phyloP scores from a whole-genome alignment of 495 filamentous ascomycete species.

The Hypoxylon cercidicola region DNA sequence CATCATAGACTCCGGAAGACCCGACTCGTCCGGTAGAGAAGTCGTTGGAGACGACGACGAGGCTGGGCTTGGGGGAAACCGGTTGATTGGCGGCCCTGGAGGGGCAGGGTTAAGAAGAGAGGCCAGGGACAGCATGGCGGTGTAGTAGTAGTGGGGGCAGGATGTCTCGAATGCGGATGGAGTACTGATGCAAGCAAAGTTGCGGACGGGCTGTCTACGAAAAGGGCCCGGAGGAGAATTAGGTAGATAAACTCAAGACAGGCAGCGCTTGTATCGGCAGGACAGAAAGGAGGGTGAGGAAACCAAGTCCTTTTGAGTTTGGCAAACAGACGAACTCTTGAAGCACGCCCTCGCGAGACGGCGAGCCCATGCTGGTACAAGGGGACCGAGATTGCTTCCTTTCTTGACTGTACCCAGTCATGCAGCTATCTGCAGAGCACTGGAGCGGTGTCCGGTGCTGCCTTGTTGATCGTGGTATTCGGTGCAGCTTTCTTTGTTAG shows the following conservation, averaged over 20 bases:
- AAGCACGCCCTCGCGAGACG: slow-evolving; percentile 45
- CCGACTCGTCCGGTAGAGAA: slow-evolving; percentile 41
- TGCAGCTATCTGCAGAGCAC: slow-evolving; percentile 52
- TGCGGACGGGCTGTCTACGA: slow-evolving; percentile 40
- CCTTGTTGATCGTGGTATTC: slow-evolving; percentile 53
- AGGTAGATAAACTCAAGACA: slow-evolving; percentile 46
- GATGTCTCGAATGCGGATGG: slow-evolving; percentile 47
- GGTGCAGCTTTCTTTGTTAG: slow-evolving; percentile 57
- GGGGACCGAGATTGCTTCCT: slow-evolving; percentile 50
- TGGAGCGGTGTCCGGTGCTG: slow-evolving; percentile 46
- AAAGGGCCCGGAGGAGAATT: slow-evolving; percentile 31
- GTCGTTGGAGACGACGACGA: slow-evolving; percentile 44
- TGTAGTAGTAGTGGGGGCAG: slow-evolving; percentile 36
- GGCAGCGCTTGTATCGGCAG: slow-evolving; percentile 49
- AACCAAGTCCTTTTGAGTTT: slow-evolving; percentile 44
- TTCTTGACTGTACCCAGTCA: slow-evolving; percentile 52
- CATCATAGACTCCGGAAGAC: slow-evolving; percentile 41
- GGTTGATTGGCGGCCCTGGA: slow-evolving; percentile 46
- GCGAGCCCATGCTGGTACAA: slow-evolving; percentile 50
- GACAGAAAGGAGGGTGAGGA: slow-evolving; percentile 40
- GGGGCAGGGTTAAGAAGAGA: slow-evolving; percentile 71
- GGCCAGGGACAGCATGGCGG: slow-evolving; percentile 64
- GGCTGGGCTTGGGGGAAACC: slow-evolving; percentile 45
- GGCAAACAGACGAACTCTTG: slow-evolving; percentile 48
- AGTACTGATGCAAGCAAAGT: slow-evolving; percentile 45